Base-by-base conservation (phyloP, 1,284 basidiomycete genomes). In the Melampsora abietis-canadensis region DNA sequence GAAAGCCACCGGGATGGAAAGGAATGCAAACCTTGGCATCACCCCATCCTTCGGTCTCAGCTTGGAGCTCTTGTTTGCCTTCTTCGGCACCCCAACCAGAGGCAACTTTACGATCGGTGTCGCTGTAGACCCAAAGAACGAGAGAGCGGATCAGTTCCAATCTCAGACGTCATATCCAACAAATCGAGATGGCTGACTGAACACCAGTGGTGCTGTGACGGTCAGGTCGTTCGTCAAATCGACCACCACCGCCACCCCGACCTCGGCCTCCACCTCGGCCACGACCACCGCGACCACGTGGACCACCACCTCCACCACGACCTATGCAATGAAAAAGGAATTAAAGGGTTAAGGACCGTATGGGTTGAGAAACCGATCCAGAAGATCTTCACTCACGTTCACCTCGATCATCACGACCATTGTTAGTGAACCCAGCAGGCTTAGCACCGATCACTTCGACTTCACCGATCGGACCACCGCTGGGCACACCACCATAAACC, bases 51-150 rank as follows among this genome's bases (percentile, higher is more conserved):
- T 74, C 70, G n/a, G 51, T 74, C 64, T 74, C 70, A 51, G 70
- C 70, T 66, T 66, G 54, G 19, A 74, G 57, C 24, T 74, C 70
- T 74, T 74, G 63, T 37, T 74, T 74, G 8, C 70, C 70, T 24
- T 74, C 70, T 66, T 74, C 70, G 54, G 70, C 70, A 24, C 70
- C 70, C 70, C 70, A 74, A 7, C 70, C 70, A 57, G 70, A 74
- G 34, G 70, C 70, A 14, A 74, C 59, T 61, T 74, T 74, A 57
- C 64, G 46, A 62, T 74, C 63, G 30, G 70, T 74, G 54, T 74
- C 70, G 44, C 70, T 74, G 31, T 10, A 27, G 4, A 46, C 17
- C 0, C 15, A 21, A n/a, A 40, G 6, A 47, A 21, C 12, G 48
- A 46, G 34, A 30, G 24, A 21, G 21, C 30, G 12, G 47, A 15